These are phyloP conservation scores for Myochromella boudieri DNA, from an alignment of 768 basidiomycete species.

Conservation along the genomic window DNA sequence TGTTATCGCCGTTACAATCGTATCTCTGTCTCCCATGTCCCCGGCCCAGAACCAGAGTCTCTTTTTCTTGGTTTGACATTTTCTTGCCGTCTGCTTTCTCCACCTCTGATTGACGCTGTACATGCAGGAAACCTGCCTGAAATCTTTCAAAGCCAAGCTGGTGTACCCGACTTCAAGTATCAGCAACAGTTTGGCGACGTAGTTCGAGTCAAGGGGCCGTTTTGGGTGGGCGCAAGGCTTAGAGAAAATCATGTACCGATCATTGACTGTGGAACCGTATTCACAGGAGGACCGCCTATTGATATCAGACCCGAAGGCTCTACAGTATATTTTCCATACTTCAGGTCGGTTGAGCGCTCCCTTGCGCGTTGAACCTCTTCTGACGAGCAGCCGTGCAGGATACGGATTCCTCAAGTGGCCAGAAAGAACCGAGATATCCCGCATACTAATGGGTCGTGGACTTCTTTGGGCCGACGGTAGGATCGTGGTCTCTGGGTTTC, in stretches of 20 bases:
- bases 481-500: constrained; percentile 5
- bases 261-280: constrained; percentile 1
- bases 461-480: constrained; percentile 55
- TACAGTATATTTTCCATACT: constrained; percentile 58
- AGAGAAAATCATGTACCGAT: background rate
- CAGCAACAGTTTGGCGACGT: constrained; percentile 48
- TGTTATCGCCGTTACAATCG: constrained; percentile 35
- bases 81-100: background rate
- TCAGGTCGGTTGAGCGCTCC: constrained; percentile 30
- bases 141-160: constrained; percentile 51
- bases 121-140: constrained; percentile 47
- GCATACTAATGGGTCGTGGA: constrained; percentile 51
- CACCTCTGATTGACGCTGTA: background rate
- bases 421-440: constrained; percentile 47
- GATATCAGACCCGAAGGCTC: constrained; percentile 56
- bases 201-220: constrained; percentile 48
- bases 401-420: constrained; percentile 55
- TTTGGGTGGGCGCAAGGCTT: constrained; percentile 37
- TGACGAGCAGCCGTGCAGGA: constrained; percentile 26
- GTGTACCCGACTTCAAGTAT: constrained; percentile 53
- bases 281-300: constrained; percentile 51
- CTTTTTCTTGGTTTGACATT: constrained; percentile 42
- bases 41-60: constrained; percentile 49
- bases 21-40: constrained; percentile 44
- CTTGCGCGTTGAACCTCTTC: constrained; percentile 1